Evolutionary conservation across 306 rosid species (phyloP), one percentile per base, ranked within the genome.

Genomic region (Trifolium fragiferum): DNA sequence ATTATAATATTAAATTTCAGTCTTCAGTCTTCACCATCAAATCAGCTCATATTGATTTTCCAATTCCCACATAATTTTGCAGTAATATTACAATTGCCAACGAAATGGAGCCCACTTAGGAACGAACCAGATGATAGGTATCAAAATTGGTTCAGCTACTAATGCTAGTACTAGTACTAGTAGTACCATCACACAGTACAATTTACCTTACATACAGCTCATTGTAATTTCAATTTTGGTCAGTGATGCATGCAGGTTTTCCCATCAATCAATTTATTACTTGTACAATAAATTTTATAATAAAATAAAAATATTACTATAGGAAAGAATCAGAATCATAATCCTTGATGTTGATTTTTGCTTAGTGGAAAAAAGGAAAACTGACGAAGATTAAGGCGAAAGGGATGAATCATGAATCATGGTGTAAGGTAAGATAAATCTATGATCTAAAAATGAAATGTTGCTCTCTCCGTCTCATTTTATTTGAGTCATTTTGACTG

Each of bases 51-150:
- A n/a, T n/a, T n/a, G n/a, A n/a, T n/a, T n/a, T n/a, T n/a, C n/a
- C 27, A 25, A 25, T 25, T 25, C 2, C 27, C 2, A 25, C 27
- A 25, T 3, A 25, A 25, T 1, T 25, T 25, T 21, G 10, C 21
- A 1, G 62, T 55, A 55, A 46, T 46, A 47, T 14, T 10, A 47
- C 57, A 50, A 49, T 57, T 5, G 73, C 70, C 78, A 79, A 86
- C 86, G 80, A 51, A 72, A 73, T 86, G 79, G 92, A 82, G 82
- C 88, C 92, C 90, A 78, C 88, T 46, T 53, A 7, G 3, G 71
- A 57, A 67, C 55, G 76, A 79, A 82, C 68, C 67, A 70, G 78
- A 82, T 57, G 51, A 72, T 73, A 76, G 76, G 68, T 32, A 78
- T 72, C 82, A 81, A 73, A 74, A 60, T 35, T 76, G 38, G 76